Conservation (phyloP, 139 green algal species). For the Edaphochlamys debaryana region DNA sequence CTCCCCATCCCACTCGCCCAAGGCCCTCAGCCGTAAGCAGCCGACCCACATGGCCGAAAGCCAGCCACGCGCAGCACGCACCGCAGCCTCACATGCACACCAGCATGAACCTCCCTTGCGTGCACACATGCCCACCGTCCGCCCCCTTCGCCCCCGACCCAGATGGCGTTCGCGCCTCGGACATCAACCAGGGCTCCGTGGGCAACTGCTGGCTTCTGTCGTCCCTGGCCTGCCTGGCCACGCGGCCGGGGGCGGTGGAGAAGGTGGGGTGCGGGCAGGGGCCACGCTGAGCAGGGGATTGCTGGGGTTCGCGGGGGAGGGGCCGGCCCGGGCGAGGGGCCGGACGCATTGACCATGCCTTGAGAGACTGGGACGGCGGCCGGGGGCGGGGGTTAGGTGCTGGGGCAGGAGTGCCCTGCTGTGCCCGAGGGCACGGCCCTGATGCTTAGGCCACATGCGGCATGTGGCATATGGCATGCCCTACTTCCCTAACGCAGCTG, state of each 20-base stretch:
- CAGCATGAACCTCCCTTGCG: neutral
- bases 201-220: constrained; percentile 47
- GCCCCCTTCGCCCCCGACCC: neutral
- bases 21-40: too few species aligned
- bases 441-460: too few species aligned
- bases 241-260: constrained; percentile 6
- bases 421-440: too few species aligned
- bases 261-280: neutral
- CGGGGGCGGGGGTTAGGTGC: neutral
- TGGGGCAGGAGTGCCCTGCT: too few species aligned
- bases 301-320: too few species aligned
- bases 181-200: constrained; percentile 42
- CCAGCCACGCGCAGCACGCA: too few species aligned
- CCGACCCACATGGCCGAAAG: too few species aligned
- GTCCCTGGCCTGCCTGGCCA: constrained; percentile 35
- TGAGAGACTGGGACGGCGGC: neutral
- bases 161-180: constrained; percentile 18
- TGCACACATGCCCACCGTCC: neutral
- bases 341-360: neutral
- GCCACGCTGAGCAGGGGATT: too few species aligned
- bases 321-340: neutral
- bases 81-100: neutral
- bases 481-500: too few species aligned
- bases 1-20: too few species aligned
- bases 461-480: too few species aligned